Base-by-base conservation (phyloP, 1,284 basidiomycete species). In the Exobasidium cylindrosporum region DNA sequence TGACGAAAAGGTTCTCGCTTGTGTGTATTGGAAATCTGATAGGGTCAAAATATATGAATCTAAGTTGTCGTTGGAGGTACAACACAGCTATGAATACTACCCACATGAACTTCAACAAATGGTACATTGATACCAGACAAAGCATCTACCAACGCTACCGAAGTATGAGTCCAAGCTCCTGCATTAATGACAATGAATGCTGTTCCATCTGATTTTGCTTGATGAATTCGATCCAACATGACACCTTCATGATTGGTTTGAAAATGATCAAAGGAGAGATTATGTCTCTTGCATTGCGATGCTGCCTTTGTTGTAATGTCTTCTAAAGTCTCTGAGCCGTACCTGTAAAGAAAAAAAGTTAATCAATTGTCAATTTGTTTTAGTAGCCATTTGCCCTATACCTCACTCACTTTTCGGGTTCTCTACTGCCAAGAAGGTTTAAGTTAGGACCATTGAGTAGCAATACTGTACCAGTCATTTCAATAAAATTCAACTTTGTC, bases 221-320 rank as follows among this genome's bases (percentile, higher is more conserved):
- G 58, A 54, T 81, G 81, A 54, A 81, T 77, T 0, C 78, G 70
- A 56, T 81, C 80, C 17, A 81, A 58, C 11, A 81, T 60, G 0
- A 72, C 74, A 5, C 81, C 81, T 56, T 81, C 80, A 64, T 72
- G 74, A 56, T 81, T 81, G 13, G 74, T 70, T 59, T 81, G 81
- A 64, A 77, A 80, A 4, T 59, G 58, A 23, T 58, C 54, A 14
- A 70, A 62, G 17, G 14, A 21, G 44, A 61, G 49, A 1, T 58
- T 59, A 26, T 54, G 29, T 1, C n/a, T 32, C 23, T 29, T 30
- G 54, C 63, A 64, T 46, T 60, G 66, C 11, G 31, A 1, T 2
- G 10, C 4, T 0, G 60, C 64, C 11, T 49, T 49, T 24, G 2
- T 17, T 14, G 61, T 58, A 35, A 72, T 50, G 53, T 80, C 79